A percentile compares a stretch with the other conserved stretches of the same genome.
These are phyloP conservation scores for Candida sakaeoensis DNA, from an alignment of 805 yeast species.

Conservation along the genomic window DNA sequence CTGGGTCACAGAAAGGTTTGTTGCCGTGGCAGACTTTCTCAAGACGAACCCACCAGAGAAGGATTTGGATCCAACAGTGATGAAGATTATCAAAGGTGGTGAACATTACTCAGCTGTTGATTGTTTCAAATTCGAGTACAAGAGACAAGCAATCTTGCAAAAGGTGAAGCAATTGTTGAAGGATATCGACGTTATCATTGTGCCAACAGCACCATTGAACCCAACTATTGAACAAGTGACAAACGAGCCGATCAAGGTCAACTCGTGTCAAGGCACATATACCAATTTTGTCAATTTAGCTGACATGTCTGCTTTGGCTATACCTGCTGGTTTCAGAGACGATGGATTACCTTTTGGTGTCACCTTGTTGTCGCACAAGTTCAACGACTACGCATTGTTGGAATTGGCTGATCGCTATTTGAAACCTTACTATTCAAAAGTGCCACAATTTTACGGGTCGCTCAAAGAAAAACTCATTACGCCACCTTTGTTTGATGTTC, in stretches of 20 bases:
- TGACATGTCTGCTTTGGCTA: constrained; percentile 85
- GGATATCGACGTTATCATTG: constrained; percentile 70
- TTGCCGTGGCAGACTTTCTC: constrained; percentile 73
- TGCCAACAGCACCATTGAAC: constrained; percentile 92
- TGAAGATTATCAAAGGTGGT: constrained; percentile 72
- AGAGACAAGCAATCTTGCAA: constrained; percentile 75
- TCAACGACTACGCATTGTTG: constrained; percentile 83
- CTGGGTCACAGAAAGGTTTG: constrained; percentile 97
- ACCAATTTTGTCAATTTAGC: constrained; percentile 95
- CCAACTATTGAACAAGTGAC: constrained; percentile 75
- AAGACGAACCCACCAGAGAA: constrained; percentile 65
- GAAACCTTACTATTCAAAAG: constrained; percentile 39
- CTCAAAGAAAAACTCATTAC: constrained; percentile 32
- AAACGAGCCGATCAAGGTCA: constrained; percentile 74
- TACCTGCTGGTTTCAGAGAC: constrained; percentile 79
- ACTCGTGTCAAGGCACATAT: constrained; percentile 96
- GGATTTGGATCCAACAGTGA: constrained; percentile 81
- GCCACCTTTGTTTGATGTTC: constrained; percentile 36
- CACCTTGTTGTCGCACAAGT: constrained; percentile 76
- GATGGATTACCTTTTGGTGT: constrained; percentile 92
- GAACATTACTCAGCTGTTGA: constrained; percentile 76
- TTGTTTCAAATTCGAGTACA: constrained; percentile 80
- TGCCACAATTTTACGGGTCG: constrained; percentile 56
- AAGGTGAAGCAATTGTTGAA: constrained; percentile 52
- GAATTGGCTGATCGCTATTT: constrained; percentile 77